These are phyloP conservation scores for Penicillium mononematosum DNA, from an alignment of 495 filamentous ascomycete genomes.

Conservation along the genomic window DNA sequence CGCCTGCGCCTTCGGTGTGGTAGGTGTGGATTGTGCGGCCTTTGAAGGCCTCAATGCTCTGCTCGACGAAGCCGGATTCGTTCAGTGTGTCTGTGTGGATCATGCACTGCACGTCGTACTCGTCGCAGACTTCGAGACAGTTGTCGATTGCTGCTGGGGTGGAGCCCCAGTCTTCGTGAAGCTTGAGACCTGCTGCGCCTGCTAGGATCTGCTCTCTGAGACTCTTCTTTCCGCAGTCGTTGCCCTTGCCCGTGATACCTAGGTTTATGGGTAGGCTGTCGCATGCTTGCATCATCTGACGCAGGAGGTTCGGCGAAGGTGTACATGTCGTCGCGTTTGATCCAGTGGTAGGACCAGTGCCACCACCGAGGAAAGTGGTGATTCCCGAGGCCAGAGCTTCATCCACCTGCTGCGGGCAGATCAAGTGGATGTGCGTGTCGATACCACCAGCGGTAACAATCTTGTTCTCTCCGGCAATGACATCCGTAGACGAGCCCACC, in stretches of 20 bases:
- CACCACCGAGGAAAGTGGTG: slow-evolving; percentile 90
- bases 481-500: slow-evolving; percentile 87
- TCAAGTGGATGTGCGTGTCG: slow-evolving; percentile 94
- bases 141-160: slow-evolving; percentile 92
- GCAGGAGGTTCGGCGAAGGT: slow-evolving; percentile 77
- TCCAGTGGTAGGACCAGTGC: slow-evolving; percentile 93
- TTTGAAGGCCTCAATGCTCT: slow-evolving; percentile 84
- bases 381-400: slow-evolving; percentile 86
- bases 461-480: slow-evolving; percentile 91
- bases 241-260: slow-evolving; percentile 95
- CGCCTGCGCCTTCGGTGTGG: slow-evolving; percentile 96
- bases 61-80: slow-evolving; percentile 95
- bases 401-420: slow-evolving; percentile 90
- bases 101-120: slow-evolving; percentile 88
- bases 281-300: slow-evolving; percentile 89
- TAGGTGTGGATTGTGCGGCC: slow-evolving; percentile 94
- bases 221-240: slow-evolving; percentile 71
- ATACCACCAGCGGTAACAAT: slow-evolving; percentile 92
- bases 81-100: slow-evolving; percentile 99
- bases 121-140: slow-evolving; percentile 84
- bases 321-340: slow-evolving; percentile 96
- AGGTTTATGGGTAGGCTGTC: slow-evolving; percentile 87
- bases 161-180: slow-evolving; percentile 97
- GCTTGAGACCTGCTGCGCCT: slow-evolving; percentile 86
- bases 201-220: slow-evolving; percentile 80